Evolutionary conservation across 1,139 yeast species (phyloP), one percentile per base, ranked within the genome.

Genomic region (Lodderomyces beijingensis): DNA sequence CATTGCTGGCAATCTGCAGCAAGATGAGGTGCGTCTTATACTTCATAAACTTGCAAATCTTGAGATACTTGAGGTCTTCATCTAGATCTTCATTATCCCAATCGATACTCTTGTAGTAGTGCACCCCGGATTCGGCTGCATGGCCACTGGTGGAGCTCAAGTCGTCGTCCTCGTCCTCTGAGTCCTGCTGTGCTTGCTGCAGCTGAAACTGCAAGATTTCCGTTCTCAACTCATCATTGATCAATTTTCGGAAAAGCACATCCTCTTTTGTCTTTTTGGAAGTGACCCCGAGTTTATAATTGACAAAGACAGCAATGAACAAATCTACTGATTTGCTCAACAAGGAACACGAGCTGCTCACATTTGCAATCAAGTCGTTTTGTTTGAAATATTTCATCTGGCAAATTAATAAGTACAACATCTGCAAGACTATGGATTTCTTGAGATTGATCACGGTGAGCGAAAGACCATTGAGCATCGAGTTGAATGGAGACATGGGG

Each of bases 1-100:
- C 14, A 5, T 16, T 24, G 21, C 16, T 28, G 16, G 34, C 30
- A 9, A 27, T 21, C 22, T 42, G 42, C 10, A 31, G 29, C 5
- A 39, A 27, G 12, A 51, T 43, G 30, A 37, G 35, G 16, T 47
- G 44, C 27, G 53, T 56, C 41, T 65, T 68, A 45, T 68, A 67
- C 48, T 65, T 59, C 36, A 69, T 53, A 43, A 62, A 66, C 42
- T 68, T 66, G 42, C 68, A 51, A 10, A 66, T 61, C 35, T 65
- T 66, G 41, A 68, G 50, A 36, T 63, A 67, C 42, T 69, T 69
- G 49, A 67, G 57, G 44, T 68, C 74, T 44, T 69, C 75, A 44
- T 67, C 73, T 67, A 68, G 57, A 21, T 65, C 65, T 42, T 68
- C 74, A 42, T 68, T 72, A 39, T 69, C 75, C 74, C 74, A 68